These are phyloP conservation scores for Juglanconis juglandina DNA, from an alignment of 2,329 filamentous ascomycete species.

Conservation along the genomic window DNA sequence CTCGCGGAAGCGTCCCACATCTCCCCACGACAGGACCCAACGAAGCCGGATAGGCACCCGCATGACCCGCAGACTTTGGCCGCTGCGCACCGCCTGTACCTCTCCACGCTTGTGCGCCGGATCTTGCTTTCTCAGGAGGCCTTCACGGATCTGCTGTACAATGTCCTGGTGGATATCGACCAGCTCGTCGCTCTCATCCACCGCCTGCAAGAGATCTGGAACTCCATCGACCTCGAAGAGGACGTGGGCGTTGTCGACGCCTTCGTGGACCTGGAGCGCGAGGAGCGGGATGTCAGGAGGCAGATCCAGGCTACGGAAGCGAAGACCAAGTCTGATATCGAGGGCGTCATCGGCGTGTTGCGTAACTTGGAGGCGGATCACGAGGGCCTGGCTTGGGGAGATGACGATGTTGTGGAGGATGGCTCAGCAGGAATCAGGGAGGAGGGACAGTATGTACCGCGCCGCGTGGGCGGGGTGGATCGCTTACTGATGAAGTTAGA, in stretches of 20 bases:
- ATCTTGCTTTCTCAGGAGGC: constrained; percentile 62
- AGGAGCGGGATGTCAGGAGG: constrained; percentile 65
- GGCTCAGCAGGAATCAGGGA: constrained; percentile 30
- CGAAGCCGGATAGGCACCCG: constrained; percentile 29
- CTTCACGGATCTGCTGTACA: constrained; percentile 64
- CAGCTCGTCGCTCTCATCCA: constrained; percentile 73
- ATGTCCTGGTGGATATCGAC: constrained; percentile 71
- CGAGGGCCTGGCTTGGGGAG: constrained; percentile 34
- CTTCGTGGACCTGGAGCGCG: constrained; percentile 66
- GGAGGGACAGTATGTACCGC: constrained; percentile 60
- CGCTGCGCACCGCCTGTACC: constrained; percentile 73
- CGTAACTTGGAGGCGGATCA: constrained; percentile 41
- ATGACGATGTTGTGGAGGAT: constrained; percentile 28
- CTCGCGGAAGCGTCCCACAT: constrained; percentile 27
- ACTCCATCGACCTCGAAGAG: constrained; percentile 73
- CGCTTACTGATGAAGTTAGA: constrained; percentile 89
- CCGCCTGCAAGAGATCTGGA: constrained; percentile 73
- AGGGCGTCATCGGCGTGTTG: constrained; percentile 59
- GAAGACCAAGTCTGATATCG: constrained; percentile 65
- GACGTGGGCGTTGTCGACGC: constrained; percentile 80
- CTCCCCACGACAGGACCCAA: constrained; percentile 10
- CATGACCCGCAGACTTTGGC: constrained; percentile 85
- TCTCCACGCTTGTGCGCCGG: constrained; percentile 63
- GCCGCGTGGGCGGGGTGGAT: constrained; percentile 76
- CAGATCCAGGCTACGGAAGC: constrained; percentile 63